These are phyloP conservation scores for Colletotrichum euphorbiae DNA, from an alignment of 2,329 filamentous ascomycete genomes.

Conservation along the genomic window DNA sequence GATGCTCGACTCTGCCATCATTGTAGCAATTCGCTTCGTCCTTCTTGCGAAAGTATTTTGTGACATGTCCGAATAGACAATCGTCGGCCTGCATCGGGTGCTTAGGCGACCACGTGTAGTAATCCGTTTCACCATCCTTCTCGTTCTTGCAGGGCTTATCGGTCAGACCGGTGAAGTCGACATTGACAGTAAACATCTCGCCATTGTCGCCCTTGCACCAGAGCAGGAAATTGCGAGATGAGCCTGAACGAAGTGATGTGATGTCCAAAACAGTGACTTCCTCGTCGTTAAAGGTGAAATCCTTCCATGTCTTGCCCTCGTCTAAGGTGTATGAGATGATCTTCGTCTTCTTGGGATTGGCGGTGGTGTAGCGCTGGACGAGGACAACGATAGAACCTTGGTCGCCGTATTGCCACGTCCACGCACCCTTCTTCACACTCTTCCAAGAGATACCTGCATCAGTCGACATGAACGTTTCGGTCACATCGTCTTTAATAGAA, in stretches of 20 bases:
- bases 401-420: conserved; percentile 95
- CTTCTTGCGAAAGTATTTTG: conserved; percentile 92
- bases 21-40: conserved; percentile 85
- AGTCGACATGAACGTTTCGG: conserved; percentile 89
- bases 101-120: conserved; percentile 86
- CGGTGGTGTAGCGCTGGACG: conserved; percentile 69
- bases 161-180: conserved; percentile 88
- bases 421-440: conserved; percentile 85
- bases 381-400: conserved; percentile 94
- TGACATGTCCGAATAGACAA: conserved; percentile 92
- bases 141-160: conserved; percentile 79
- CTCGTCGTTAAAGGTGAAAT: conserved; percentile 78
- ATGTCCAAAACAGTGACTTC: conserved; percentile 83
- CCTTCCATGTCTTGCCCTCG: conserved; percentile 82
- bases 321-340: conserved; percentile 81
- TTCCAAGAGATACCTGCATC: conserved; percentile 94
- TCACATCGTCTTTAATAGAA: conserved; percentile 68
- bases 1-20: conserved; percentile 74
- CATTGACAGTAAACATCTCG: conserved; percentile 78
- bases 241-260: conserved; percentile 89
- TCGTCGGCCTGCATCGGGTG: conserved; percentile 83
- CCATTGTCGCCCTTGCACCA: conserved; percentile 76
- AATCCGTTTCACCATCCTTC: conserved; percentile 66
- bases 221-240: conserved; percentile 89
- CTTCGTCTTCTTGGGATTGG: conserved; percentile 75